A percentile compares a stretch with the other conserved stretches of the same genome.
Conservation (phyloP, 2,329 filamentous ascomycete genomes). For the Neofusicoccum sp. region DNA sequence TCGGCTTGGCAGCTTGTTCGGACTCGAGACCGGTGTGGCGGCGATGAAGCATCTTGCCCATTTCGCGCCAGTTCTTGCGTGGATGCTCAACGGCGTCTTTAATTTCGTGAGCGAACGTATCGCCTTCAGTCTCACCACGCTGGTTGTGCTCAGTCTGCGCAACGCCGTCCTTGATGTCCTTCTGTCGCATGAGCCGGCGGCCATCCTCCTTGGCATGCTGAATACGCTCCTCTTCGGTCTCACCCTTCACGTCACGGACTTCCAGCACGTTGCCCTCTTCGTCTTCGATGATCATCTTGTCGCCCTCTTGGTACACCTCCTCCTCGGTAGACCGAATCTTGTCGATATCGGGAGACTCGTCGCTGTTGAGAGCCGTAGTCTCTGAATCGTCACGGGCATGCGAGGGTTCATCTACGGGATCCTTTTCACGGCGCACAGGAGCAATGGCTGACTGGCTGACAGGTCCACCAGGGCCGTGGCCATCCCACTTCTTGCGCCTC, state of each 20-base stretch:
- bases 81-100: constrained; percentile 35
- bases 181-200: constrained; percentile 55
- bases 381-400: constrained; percentile 46
- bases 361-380: constrained; percentile 43
- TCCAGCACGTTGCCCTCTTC: constrained; percentile 81
- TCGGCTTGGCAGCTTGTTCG: constrained; percentile 29
- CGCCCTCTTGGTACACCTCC: constrained; percentile 78
- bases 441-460: constrained; percentile 87
- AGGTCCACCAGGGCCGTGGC: constrained; percentile 76
- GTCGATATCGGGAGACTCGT: constrained; percentile 36
- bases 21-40: constrained; percentile 41
- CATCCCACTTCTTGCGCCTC: constrained; percentile 68
- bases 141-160: constrained; percentile 44
- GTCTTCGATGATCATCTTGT: constrained; percentile 78
- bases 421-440: constrained; percentile 47
- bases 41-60: constrained; percentile 41
- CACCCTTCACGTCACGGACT: constrained; percentile 40
- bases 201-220: constrained; percentile 58
- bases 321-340: constrained; percentile 43
- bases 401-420: constrained; percentile 28
- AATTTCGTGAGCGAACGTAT: constrained; percentile 39
- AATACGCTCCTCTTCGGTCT: constrained; percentile 56
- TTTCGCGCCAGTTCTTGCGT: constrained; percentile 39
- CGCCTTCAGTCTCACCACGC: constrained; percentile 40
- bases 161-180: constrained; percentile 42